Percentiles rank a stretch among this genome's conserved stretches.
phyloP scores from a whole-genome alignment of 2,329 filamentous ascomycete species.

The Clonostachys byssicola region DNA sequence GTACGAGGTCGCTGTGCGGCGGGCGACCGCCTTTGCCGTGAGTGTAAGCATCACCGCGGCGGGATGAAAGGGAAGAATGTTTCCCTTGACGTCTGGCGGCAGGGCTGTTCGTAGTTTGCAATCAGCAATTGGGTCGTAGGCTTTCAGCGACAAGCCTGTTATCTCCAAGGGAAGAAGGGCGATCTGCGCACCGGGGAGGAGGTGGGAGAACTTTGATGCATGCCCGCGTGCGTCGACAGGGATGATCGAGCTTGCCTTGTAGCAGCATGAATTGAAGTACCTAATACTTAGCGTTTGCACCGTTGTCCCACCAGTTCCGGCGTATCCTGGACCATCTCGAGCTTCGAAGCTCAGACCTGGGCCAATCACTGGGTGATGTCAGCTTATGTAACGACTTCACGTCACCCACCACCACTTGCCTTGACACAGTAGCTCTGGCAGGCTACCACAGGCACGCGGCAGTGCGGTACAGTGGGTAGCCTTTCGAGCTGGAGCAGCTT shows the following conservation, averaged over 20 bases:
- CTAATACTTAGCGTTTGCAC: constrained; percentile 2
- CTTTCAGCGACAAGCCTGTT: constrained; percentile 1
- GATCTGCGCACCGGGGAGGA: neutral
- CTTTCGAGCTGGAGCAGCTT: too few relatives aligned
- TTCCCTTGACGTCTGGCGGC: too few relatives aligned
- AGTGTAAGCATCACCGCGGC: constrained; percentile 30
- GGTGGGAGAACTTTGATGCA: constrained; percentile 1
- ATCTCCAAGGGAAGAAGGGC: too few relatives aligned
- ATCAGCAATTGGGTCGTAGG: too few relatives aligned
- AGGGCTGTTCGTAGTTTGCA: too few relatives aligned
- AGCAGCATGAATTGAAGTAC: neutral
- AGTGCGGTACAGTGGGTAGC: constrained; percentile 6
- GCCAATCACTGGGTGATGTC: constrained; percentile 19
- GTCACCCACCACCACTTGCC: too few relatives aligned
- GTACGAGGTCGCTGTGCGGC: constrained; percentile 20
- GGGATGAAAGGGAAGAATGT: too few relatives aligned
- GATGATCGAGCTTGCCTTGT: constrained; percentile 5
- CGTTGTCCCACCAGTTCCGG: neutral
- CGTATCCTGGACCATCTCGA: neutral
- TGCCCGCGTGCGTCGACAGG: neutral
- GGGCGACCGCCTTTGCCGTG: constrained; percentile 30
- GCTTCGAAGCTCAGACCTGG: neutral
- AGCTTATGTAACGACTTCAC: constrained; percentile 19
- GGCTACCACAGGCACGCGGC: constrained; percentile 30
- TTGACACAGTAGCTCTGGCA: constrained; percentile 8